A percentile compares a stretch with the other conserved stretches of the same genome.
These are phyloP conservation scores for Dalbergia cultrata DNA, from an alignment of 306 rosid species.

Conservation along the genomic window DNA sequence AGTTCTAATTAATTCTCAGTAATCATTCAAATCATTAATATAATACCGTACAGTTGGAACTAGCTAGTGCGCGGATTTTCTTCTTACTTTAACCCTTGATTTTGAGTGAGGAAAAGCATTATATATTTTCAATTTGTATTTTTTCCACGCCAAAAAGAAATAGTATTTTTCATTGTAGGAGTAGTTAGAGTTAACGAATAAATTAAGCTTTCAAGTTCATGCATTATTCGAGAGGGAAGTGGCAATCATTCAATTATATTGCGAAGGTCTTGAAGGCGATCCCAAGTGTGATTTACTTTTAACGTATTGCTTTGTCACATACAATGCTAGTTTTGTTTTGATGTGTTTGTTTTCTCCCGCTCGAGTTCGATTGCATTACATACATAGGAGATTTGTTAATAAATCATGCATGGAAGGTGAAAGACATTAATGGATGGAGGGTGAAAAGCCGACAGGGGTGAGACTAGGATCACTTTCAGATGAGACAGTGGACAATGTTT, in stretches of 20 bases:
- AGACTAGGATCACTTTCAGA: conserved; percentile 42
- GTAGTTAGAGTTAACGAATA: conserved; percentile 29
- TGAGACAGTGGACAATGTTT: conserved; percentile 47
- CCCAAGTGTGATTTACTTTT: conserved; percentile 25
- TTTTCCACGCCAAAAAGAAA: neutral
- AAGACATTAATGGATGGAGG: conserved; percentile 49
- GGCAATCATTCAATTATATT: conserved; percentile 36
- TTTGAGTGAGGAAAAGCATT: neutral
- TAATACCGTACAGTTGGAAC: conserved; percentile 1
- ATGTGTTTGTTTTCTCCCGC: conserved; percentile 45
- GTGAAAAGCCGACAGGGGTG: conserved; percentile 51
- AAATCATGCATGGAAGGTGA: conserved; percentile 46
- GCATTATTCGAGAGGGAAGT: conserved; percentile 37
- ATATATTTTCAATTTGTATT: neutral
- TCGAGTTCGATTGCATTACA: conserved; percentile 47
- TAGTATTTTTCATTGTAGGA: conserved; percentile 3
- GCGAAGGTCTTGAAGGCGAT: conserved; percentile 7
- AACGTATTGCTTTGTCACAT: conserved; percentile 27
- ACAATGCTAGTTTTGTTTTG: conserved; percentile 43
- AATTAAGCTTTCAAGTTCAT: conserved; percentile 24
- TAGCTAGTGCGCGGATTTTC: neutral
- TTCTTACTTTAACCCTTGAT: conserved; percentile 19
- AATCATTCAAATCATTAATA: conserved; percentile 22
- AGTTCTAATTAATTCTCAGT: neutral
- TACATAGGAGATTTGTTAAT: conserved; percentile 40